Evolutionary conservation across 2,329 filamentous ascomycete species (phyloP).

Genomic region (Diaporthe nobilis): DNA sequence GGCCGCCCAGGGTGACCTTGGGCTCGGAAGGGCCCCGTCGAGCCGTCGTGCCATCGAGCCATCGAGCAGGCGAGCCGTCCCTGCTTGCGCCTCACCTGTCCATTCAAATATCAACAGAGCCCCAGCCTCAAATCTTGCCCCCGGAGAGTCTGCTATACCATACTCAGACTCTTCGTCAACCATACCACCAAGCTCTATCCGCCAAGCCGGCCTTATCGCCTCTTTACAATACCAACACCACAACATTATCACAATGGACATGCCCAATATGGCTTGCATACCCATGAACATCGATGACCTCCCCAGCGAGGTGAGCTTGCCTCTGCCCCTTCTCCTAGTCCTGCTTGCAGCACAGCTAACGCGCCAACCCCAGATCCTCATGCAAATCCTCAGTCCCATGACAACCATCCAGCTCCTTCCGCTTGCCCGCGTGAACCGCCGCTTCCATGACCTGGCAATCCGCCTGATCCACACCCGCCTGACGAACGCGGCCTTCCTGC

Average conservation of each 20-base stretch:
- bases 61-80: not conserved
- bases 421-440: constrained; percentile 48
- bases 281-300: constrained; percentile 39
- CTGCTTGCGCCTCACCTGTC: constrained; percentile 8
- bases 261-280: constrained; percentile 39
- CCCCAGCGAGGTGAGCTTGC: constrained; percentile 41
- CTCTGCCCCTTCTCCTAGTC: not conserved
- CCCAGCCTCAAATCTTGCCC: constrained; percentile 33
- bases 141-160: constrained; percentile 39
- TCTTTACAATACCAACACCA: constrained; percentile 11
- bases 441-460: constrained; percentile 49
- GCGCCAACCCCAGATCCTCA: constrained; percentile 48
- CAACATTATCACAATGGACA: constrained; percentile 18
- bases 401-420: constrained; percentile 48
- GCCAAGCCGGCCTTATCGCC: constrained; percentile 22
- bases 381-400: constrained; percentile 49
- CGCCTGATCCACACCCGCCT: constrained; percentile 51
- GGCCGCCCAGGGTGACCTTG: constrained; percentile 14
- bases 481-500: constrained; percentile 65
- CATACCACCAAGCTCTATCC: constrained; percentile 17
- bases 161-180: constrained; percentile 37
- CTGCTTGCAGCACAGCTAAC: constrained; percentile 26
- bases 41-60: constrained; percentile 8
- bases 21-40: constrained; percentile 2
- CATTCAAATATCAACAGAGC: constrained; percentile 28